A percentile compares a stretch with the other conserved stretches of the same genome.
phyloP scores from a whole-genome alignment of 306 rosid species.

The Adenanthera pavonina region DNA sequence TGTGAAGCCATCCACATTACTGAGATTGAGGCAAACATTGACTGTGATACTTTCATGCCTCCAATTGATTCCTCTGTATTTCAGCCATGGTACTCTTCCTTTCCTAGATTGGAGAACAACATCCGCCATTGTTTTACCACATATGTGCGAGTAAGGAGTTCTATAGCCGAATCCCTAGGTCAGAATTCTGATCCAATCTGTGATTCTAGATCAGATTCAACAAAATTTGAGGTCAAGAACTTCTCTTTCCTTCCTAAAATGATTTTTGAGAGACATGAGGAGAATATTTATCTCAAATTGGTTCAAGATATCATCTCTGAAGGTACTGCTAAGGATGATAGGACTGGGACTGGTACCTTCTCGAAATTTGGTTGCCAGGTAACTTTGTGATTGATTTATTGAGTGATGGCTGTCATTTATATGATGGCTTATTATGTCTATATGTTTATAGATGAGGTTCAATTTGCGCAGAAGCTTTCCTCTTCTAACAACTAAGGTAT shows the following conservation, averaged over 20 bases:
- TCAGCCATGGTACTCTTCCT: constrained; percentile 94
- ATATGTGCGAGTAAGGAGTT: constrained; percentile 79
- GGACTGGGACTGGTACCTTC: constrained; percentile 96
- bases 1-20: constrained; percentile 95
- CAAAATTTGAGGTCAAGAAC: constrained; percentile 66
- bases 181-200: constrained; percentile 50
- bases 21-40: constrained; percentile 73
- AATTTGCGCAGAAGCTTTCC: constrained; percentile 89
- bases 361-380: constrained; percentile 98
- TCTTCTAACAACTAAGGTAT: constrained; percentile 93
- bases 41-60: constrained; percentile 86
- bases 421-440: constrained; percentile 30
- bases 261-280: constrained; percentile 86
- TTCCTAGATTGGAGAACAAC: constrained; percentile 74
- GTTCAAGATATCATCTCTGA: constrained; percentile 82
- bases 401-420: constrained; percentile 34
- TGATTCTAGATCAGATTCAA: constrained; percentile 45
- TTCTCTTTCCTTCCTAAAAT: constrained; percentile 89
- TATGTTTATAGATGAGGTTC: constrained; percentile 76
- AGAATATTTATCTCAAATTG: constrained; percentile 73
- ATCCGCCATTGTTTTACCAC: constrained; percentile 75
- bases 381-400: constrained; percentile 36
- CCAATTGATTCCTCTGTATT: constrained; percentile 70
- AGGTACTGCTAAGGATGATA: constrained; percentile 84
- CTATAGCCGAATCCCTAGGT: constrained; percentile 54